phyloP scores from a whole-genome alignment of 306 rosid genomes.

The Quercus rubra region DNA sequence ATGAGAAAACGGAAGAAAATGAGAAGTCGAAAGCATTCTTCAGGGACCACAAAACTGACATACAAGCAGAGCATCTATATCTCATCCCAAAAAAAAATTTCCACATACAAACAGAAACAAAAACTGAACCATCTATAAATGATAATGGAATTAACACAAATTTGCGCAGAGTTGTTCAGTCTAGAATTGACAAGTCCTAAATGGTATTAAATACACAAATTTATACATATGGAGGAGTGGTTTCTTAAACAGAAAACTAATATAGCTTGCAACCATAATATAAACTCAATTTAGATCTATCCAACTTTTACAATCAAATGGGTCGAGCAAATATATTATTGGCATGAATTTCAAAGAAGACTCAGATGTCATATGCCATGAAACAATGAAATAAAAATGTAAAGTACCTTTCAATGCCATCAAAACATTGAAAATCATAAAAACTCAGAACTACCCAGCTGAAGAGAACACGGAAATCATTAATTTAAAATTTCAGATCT shows the following conservation, averaged over 20 bases:
- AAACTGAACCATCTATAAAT: constrained; percentile 5
- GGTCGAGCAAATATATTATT: neutral
- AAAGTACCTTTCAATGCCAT: constrained; percentile 2
- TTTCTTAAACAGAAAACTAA: constrained; percentile 13
- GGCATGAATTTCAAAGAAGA: neutral
- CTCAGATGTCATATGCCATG: constrained; percentile 1
- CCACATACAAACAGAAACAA: neutral
- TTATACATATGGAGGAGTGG: constrained; percentile 6
- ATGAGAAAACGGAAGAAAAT: neutral
- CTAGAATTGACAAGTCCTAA: constrained; percentile 15
- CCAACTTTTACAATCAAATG: constrained; percentile 6
- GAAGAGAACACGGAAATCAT: neutral
- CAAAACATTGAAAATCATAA: constrained; percentile 2
- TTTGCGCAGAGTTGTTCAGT: neutral
- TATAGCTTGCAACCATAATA: neutral
- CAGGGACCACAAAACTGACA: neutral
- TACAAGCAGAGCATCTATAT: neutral
- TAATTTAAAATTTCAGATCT: constrained; percentile 20
- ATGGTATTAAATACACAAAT: neutral
- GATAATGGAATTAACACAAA: constrained; percentile 7
- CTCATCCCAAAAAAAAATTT: neutral
- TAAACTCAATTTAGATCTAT: constrained; percentile 39
- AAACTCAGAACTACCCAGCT: constrained; percentile 1
- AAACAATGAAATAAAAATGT: neutral
- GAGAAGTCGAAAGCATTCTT: constrained; percentile 1